phyloP scores from a whole-genome alignment of 345 rosid genomes.

The Ceriops decandra region DNA sequence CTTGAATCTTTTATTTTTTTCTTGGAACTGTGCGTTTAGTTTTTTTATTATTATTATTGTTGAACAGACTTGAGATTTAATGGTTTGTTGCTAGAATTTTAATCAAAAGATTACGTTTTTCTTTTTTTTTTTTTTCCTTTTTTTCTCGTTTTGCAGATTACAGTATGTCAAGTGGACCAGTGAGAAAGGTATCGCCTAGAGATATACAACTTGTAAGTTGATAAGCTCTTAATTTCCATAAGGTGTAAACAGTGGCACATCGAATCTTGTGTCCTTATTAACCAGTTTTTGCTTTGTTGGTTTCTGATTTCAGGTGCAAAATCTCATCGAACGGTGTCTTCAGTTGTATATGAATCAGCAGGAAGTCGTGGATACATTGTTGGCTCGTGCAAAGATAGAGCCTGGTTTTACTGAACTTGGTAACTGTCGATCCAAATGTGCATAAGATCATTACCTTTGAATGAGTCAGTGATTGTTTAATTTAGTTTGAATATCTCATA shows the following conservation, averaged over 20 bases:
- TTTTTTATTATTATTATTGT: not conserved
- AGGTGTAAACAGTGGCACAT: not conserved
- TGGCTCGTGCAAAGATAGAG: constrained; percentile 36
- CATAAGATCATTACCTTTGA: not conserved
- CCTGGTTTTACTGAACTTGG: constrained; percentile 39
- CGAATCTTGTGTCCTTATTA: not conserved
- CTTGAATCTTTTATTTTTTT: not conserved
- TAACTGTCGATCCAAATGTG: not conserved
- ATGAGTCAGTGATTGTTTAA: not conserved
- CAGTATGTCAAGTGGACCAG: constrained; percentile 71
- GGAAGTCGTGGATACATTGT: constrained; percentile 33
- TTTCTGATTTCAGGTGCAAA: constrained; percentile 27
- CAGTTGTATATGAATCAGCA: constrained; percentile 34
- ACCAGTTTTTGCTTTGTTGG: not conserved
- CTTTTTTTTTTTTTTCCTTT: not conserved
- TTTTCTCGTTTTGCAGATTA: not conserved
- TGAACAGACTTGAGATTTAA: not conserved
- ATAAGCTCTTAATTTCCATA: constrained; percentile 9
- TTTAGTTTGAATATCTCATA: not conserved
- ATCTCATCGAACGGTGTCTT: constrained; percentile 38
- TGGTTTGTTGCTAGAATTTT: too few species aligned
- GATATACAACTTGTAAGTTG: constrained; percentile 81
- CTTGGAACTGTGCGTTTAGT: not conserved
- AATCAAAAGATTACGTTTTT: not conserved
- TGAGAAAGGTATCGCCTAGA: constrained; percentile 76